Evolutionary conservation across 352 stramenopile genomes (phyloP).

Genomic region (Blastocystis sp.): DNA sequence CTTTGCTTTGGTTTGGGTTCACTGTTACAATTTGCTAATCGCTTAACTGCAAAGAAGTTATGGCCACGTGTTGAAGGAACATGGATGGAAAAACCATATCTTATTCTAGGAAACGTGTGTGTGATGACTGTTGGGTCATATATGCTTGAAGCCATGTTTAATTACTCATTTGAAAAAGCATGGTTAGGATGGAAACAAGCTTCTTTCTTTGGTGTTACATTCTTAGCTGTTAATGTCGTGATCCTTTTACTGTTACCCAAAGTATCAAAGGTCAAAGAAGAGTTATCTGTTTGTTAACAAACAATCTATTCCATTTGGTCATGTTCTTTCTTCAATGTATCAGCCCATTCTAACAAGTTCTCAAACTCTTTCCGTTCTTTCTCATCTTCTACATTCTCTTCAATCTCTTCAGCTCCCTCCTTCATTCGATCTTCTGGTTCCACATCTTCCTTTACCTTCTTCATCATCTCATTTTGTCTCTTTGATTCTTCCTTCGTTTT

Average conservation of each 20-base stretch:
- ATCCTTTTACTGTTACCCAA: not conserved
- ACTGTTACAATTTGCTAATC: not conserved
- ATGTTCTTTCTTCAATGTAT: constrained; percentile 6
- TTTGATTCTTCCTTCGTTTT: constrained; percentile 25
- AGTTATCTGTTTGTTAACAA: constrained; percentile 8
- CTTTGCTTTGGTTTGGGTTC: constrained; percentile 75
- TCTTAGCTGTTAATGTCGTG: not conserved
- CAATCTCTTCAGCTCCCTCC: not conserved
- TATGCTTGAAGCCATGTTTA: constrained; percentile 14
- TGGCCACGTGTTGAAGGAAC: constrained; percentile 22
- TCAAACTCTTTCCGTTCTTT: constrained; percentile 25
- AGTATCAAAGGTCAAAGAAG: not conserved
- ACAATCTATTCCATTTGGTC: not conserved
- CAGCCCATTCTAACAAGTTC: constrained; percentile 7
- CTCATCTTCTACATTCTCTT: not conserved
- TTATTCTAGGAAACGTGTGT: not conserved
- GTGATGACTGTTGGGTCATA: not conserved
- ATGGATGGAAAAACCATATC: not conserved
- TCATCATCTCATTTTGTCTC: not conserved
- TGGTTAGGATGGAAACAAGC: not conserved
- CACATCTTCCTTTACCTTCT: constrained; percentile 10
- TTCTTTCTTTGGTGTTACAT: not conserved
- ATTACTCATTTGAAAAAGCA: not conserved
- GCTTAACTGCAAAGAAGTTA: constrained; percentile 8
- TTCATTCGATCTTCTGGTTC: not conserved